A percentile compares a stretch with the other conserved stretches of the same genome.
Evolutionary conservation across 257 asterid genomes (phyloP).

Genomic region (Gentiana macrophylla): DNA sequence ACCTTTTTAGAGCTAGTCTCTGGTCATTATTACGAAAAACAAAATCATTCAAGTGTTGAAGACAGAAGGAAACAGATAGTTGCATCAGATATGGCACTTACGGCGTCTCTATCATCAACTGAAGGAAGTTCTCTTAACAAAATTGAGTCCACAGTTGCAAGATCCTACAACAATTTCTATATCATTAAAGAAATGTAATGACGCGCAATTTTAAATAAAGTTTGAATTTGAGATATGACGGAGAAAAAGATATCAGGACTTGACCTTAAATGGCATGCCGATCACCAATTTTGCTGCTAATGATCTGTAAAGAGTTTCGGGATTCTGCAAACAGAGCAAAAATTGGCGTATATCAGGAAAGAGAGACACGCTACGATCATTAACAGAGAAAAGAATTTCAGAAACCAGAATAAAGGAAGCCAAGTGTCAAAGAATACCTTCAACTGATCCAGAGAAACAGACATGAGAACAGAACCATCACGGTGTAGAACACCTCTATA

Average conservation of each 20-base stretch:
- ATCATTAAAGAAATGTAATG: slow-evolving; percentile 10
- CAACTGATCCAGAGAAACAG: slow-evolving; percentile 84
- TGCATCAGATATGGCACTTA: slow-evolving; percentile 25
- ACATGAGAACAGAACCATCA: slow-evolving; percentile 97
- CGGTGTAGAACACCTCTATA: slow-evolving; percentile 96
- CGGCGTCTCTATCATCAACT: slow-evolving; percentile 72
- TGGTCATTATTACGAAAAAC: slow-evolving; percentile 24
- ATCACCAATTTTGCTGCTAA: slow-evolving; percentile 81
- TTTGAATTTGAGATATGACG: neutral
- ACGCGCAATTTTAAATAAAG: no score
- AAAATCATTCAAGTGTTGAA: slow-evolving; percentile 3
- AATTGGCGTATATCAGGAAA: neutral
- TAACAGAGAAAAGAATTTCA: neutral
- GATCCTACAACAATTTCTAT: slow-evolving; percentile 41
- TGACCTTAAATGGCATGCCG: slow-evolving; percentile 98
- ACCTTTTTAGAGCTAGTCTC: slow-evolving; percentile 83
- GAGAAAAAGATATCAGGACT: slow-evolving; percentile 1
- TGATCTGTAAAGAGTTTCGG: slow-evolving; percentile 77
- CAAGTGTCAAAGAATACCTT: slow-evolving; percentile 40
- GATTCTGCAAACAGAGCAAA: slow-evolving; percentile 33
- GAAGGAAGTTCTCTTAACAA: slow-evolving; percentile 87
- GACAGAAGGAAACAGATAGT: neutral
- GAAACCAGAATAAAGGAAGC: neutral
- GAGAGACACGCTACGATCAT: neutral
- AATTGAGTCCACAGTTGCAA: slow-evolving; percentile 96